These are phyloP conservation scores for Stagonosporopsis tanaceti DNA, from an alignment of 2,329 filamentous ascomycete species.

Conservation along the genomic window DNA sequence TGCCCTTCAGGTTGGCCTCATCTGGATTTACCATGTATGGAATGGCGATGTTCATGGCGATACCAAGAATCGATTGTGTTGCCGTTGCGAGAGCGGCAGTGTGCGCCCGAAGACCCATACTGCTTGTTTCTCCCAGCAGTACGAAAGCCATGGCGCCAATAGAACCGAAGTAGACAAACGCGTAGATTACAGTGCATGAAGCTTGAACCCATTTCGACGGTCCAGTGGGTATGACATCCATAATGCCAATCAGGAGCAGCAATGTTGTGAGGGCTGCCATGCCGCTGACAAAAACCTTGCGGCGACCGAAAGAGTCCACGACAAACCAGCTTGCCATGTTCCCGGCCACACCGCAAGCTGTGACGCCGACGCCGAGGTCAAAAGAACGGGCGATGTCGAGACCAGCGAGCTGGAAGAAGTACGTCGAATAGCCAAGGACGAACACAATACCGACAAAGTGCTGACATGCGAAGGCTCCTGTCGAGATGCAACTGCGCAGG, in stretches of 20 bases:
- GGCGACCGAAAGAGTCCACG: slow-evolving; percentile 77
- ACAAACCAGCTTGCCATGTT: slow-evolving; percentile 79
- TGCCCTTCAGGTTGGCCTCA: slow-evolving; percentile 47
- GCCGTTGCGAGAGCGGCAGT: slow-evolving; percentile 76
- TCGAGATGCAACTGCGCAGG: slow-evolving; percentile 74
- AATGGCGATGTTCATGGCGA: slow-evolving; percentile 42
- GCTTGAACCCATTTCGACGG: slow-evolving; percentile 46
- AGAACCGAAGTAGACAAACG: slow-evolving; percentile 79
- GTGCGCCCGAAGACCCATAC: slow-evolving; percentile 82
- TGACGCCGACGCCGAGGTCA: slow-evolving; percentile 59
- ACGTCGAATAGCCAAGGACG: slow-evolving; percentile 53
- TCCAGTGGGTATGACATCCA: slow-evolving; percentile 63
- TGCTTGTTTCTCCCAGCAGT: slow-evolving; percentile 80
- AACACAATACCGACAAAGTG: slow-evolving; percentile 52
- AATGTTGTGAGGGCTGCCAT: slow-evolving; percentile 64
- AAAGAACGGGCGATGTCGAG: slow-evolving; percentile 47
- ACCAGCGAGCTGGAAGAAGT: slow-evolving; percentile 54
- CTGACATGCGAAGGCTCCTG: slow-evolving; percentile 54
- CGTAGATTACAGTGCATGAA: slow-evolving; percentile 34
- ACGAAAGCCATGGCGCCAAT: slow-evolving; percentile 89
- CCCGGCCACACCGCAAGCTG: slow-evolving; percentile 72
- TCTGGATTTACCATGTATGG: slow-evolving; percentile 53
- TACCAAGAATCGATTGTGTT: slow-evolving; percentile 47
- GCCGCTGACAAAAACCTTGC: slow-evolving; percentile 72
- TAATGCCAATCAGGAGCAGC: slow-evolving; percentile 79